Evolutionary conservation across 2,329 filamentous ascomycete genomes (phyloP), one percentile per base, ranked within the genome.

Genomic region (Monosporascus sp.): DNA sequence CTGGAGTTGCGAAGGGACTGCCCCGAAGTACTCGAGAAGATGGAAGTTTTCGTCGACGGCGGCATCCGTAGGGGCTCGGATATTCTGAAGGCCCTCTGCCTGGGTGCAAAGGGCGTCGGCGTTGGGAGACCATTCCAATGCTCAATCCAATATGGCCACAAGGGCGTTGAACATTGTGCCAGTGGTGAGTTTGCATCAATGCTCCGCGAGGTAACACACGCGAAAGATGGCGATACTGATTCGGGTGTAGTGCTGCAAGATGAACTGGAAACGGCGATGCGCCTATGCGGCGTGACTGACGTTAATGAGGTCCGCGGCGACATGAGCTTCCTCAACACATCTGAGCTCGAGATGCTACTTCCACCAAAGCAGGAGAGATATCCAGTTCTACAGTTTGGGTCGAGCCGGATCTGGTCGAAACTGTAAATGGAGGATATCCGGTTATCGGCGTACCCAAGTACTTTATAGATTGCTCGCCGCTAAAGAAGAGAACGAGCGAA

Each of bases 1-100:
- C 68, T 88, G 1, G 85, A 89, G 68, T 73, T 88, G 56, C 82
- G 83, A 53, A 76, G 77, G 58, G 79, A 78, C 57, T 83, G 79
- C 43, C 84, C 85, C 0, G 73, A 80, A 52, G 74, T 88, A 0
- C 82, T 88, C 50, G 75, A 78, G 26, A 68, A 69, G 50, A 73
- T 87, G 65, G 81, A 87, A 61, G 78, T 88, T 0, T 82, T 79
- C 50, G 71, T 88, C 4, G 85, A 89, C 57, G 83, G 85, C 0
- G 86, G 86, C 0, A 76, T 89, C 31, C 75, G 77, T n/a, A 72
- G 84, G 19, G 86, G 86, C 0, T 81, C 82, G 0, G 85, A 89
- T 61, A 79, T 88, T 3, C 75, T 89, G 59, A 88, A 88, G 65
- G 84, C 82, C 0, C 62, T 88, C 11, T 85, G 82, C 50, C 69